Evolutionary conservation across 352 stramenopile species (phyloP).

Genomic region (Thalassiosira mediterranea): DNA sequence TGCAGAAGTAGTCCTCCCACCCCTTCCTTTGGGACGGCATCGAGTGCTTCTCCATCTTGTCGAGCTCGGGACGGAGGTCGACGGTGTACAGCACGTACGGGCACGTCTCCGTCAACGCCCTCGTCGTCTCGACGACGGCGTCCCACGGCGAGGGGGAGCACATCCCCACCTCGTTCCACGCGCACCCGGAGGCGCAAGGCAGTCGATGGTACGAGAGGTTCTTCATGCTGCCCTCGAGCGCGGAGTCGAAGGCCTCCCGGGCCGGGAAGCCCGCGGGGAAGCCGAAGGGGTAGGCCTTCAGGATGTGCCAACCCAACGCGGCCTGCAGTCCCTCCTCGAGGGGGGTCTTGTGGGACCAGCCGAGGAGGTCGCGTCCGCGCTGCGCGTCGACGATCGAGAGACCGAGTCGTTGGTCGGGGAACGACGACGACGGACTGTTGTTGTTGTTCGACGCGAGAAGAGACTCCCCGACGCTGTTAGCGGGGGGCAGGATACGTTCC

Average conservation of each 20-base stretch:
- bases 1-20: conserved; percentile 57
- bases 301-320: conserved; percentile 49
- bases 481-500: conserved; percentile 33
- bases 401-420: background rate
- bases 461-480: background rate
- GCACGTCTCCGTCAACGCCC: conserved; percentile 60
- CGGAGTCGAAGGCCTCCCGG: conserved; percentile 17
- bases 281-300: conserved; percentile 53
- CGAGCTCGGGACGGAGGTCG: conserved; percentile 53
- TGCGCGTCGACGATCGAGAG: conserved; percentile 31
- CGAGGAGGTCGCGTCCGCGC: conserved; percentile 45
- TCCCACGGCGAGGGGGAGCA: conserved; percentile 49
- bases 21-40: conserved; percentile 33
- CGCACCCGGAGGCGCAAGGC: conserved; percentile 46
- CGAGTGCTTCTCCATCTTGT: conserved; percentile 35
- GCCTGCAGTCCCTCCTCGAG: conserved; percentile 45
- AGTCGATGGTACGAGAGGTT: conserved; percentile 32
- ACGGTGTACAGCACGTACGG: conserved; percentile 68
- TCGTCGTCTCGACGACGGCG: conserved; percentile 44
- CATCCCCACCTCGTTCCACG: conserved; percentile 34
- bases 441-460: background rate
- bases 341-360: conserved; percentile 40
- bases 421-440: background rate
- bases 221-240: conserved; percentile 32
- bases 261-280: conserved; percentile 18